Percentiles rank a stretch among this genome's conserved stretches.
phyloP scores from a whole-genome alignment of 225 moss, liverwort and hornwort genomes.

The Rhytidiadelphus loreus region DNA sequence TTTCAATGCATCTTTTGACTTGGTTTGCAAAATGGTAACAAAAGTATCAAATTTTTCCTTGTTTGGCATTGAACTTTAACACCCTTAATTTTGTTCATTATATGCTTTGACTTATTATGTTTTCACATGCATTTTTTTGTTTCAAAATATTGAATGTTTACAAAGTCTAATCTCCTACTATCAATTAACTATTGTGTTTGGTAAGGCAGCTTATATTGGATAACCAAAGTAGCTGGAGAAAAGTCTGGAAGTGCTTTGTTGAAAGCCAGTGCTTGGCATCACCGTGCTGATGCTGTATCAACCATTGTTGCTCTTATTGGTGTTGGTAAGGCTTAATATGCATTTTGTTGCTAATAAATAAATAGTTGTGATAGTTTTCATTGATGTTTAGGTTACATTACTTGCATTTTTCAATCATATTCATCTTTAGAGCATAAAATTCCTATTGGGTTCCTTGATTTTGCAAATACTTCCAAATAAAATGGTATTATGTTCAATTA shows the following conservation, averaged over 20 bases:
- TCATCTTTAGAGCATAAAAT: background rate
- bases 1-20: background rate
- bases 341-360: background rate
- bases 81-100: background rate
- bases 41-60: no score
- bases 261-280: background rate
- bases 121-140: background rate
- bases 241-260: no score
- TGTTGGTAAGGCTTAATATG: background rate
- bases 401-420: background rate
- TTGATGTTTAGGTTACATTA: background rate
- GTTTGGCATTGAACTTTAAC: background rate
- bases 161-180: background rate
- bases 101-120: background rate
- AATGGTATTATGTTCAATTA: background rate
- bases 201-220: background rate
- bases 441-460: background rate
- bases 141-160: background rate
- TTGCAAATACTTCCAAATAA: background rate
- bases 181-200: background rate
- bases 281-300: background rate
- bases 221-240: background rate
- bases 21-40: background rate
- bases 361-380: background rate
- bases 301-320: background rate